A percentile compares a stretch with the other conserved stretches of the same genome.
Conservation (phyloP, 2,329 filamentous ascomycete genomes). For the Polychaeton citri region DNA sequence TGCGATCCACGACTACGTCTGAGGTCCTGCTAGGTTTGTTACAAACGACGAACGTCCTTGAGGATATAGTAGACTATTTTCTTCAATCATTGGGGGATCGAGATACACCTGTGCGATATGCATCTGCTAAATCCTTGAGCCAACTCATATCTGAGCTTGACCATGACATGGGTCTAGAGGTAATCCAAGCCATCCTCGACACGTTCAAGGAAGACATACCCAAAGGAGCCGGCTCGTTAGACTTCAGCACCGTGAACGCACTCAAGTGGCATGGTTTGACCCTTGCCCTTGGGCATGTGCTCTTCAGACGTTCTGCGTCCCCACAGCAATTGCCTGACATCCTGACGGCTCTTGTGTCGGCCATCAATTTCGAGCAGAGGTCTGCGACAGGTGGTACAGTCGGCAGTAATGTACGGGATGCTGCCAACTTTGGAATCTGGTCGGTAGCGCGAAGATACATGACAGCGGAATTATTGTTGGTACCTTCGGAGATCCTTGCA, state of each 20-base stretch:
- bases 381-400: constrained; percentile 72
- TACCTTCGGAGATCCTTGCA: constrained; percentile 29
- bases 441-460: constrained; percentile 76
- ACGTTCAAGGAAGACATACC: constrained; percentile 50
- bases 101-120: constrained; percentile 79
- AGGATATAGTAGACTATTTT: constrained; percentile 70
- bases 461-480: constrained; percentile 58
- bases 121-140: constrained; percentile 85
- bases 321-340: constrained; percentile 57
- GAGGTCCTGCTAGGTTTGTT: constrained; percentile 15
- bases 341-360: constrained; percentile 62
- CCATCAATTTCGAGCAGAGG: constrained; percentile 78
- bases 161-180: constrained; percentile 66
- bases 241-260: constrained; percentile 64
- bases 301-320: constrained; percentile 74
- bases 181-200: constrained; percentile 75
- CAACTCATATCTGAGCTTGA: constrained; percentile 72
- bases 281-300: constrained; percentile 70
- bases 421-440: constrained; percentile 94
- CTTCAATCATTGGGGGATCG: constrained; percentile 69
- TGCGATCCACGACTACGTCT: constrained; percentile 28
- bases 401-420: constrained; percentile 84
- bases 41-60: constrained; percentile 37
- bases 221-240: constrained; percentile 30
- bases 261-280: constrained; percentile 87